These are phyloP conservation scores for Phaeosphaeria sp. DNA, from an alignment of 2,329 filamentous ascomycete species.

Conservation along the genomic window DNA sequence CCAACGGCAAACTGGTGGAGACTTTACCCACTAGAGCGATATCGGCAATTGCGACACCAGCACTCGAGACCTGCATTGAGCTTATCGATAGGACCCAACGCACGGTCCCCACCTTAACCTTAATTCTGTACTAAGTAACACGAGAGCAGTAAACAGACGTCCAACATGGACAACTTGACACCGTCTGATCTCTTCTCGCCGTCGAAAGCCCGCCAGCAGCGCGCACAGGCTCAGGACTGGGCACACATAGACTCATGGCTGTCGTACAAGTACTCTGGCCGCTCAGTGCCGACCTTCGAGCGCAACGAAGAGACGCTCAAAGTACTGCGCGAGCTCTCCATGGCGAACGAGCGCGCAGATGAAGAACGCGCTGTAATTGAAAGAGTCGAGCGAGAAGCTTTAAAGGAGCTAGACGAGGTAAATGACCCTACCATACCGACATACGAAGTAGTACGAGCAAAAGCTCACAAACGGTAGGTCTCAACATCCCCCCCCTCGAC, in stretches of 20 bases:
- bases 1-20: conserved; percentile 11
- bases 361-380: conserved; percentile 69
- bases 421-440: conserved; percentile 19
- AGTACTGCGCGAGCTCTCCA: conserved; percentile 74
- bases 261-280: conserved; percentile 67
- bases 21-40: conserved; percentile 22
- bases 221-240: conserved; percentile 89
- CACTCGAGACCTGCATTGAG: conserved; percentile 19
- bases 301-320: conserved; percentile 84
- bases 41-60: conserved; percentile 31
- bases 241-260: conserved; percentile 87
- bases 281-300: conserved; percentile 77
- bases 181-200: conserved; percentile 63
- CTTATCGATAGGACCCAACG: conserved; percentile 43
- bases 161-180: conserved; percentile 45
- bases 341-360: conserved; percentile 78
- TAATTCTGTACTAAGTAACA: not conserved
- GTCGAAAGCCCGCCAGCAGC: conserved; percentile 74
- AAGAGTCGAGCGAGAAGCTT: conserved; percentile 65
- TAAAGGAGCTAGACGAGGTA: conserved; percentile 60
- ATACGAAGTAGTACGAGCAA: conserved; percentile 11
- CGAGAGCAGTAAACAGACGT: conserved; percentile 9
- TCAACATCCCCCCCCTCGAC: conserved; percentile 25
- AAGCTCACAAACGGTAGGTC: conserved; percentile 25
- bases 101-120: conserved; percentile 2